Conservation (phyloP, 2,329 filamentous ascomycete genomes). For the Fusarium siculi region DNA sequence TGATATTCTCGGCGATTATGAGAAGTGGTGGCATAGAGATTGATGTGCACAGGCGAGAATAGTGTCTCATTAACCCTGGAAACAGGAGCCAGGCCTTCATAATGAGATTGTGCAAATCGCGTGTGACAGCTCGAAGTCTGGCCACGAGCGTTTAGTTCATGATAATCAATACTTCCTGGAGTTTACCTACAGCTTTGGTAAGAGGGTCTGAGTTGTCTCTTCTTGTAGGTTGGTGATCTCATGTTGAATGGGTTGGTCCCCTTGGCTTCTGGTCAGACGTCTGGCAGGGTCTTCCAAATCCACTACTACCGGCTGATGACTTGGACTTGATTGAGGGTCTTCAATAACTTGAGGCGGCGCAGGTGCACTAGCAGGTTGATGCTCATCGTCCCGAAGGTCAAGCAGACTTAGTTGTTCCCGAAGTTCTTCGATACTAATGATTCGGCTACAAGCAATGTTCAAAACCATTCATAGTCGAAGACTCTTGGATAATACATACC, state of each 20-base stretch:
- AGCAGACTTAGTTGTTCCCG: neutral
- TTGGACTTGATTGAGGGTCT: neutral
- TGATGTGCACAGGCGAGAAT: neutral
- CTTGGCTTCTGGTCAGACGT: neutral
- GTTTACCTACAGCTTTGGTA: neutral
- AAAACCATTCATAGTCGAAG: neutral
- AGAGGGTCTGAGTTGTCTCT: neutral
- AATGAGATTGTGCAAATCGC: neutral
- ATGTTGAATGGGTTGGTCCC: neutral
- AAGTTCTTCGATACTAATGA: neutral
- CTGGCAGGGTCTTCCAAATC: neutral
- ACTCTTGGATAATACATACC: neutral
- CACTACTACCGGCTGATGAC: fast-evolving
- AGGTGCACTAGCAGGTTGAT: too few species aligned
- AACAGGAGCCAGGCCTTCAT: neutral
- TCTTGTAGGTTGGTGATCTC: neutral
- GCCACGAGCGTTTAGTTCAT: neutral
- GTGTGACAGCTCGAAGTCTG: neutral
- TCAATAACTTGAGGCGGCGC: neutral
- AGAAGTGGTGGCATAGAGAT: neutral
- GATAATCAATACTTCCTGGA: fast-evolving
- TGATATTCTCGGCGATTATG: neutral
- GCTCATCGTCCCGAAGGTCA: neutral
- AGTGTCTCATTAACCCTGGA: neutral
- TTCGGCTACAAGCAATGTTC: fast-evolving